A percentile compares a stretch with the other conserved stretches of the same genome.
These are phyloP conservation scores for Fragilaria radians DNA, from an alignment of 108 stramenopile genomes.

Conservation along the genomic window DNA sequence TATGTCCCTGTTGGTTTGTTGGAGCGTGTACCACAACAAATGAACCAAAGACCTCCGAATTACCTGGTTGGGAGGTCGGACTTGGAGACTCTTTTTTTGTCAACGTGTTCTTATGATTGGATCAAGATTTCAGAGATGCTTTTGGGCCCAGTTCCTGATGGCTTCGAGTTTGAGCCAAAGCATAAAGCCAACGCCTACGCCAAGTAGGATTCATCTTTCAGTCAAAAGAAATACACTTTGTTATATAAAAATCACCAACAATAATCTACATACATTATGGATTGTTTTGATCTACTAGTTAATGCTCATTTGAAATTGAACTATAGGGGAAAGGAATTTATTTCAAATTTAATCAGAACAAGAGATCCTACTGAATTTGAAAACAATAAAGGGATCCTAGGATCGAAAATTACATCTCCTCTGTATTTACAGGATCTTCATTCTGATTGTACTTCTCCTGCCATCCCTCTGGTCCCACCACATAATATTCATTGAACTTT, in stretches of 20 bases:
- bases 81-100: conserved; percentile 50
- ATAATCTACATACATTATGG: too few relatives aligned
- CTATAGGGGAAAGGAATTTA: too few relatives aligned
- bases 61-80: conserved; percentile 54
- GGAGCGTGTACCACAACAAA: conserved; percentile 82
- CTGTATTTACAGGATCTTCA: not conserved
- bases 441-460: not conserved
- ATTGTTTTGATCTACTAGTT: too few relatives aligned
- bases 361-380: too few relatives aligned
- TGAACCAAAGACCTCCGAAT: conserved; percentile 90
- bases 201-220: too few relatives aligned
- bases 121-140: conserved; percentile 95
- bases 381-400: too few relatives aligned
- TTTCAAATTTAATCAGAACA: too few relatives aligned
- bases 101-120: conserved; percentile 81
- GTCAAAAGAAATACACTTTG: too few relatives aligned
- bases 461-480: not conserved
- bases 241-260: too few relatives aligned
- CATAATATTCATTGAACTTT: conserved; percentile 1
- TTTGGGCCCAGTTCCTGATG: conserved; percentile 89
- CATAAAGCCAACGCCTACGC: conserved; percentile 81
- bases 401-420: too few relatives aligned
- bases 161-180: conserved; percentile 90
- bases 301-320: too few relatives aligned
- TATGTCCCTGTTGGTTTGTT: conserved; percentile 94